A percentile compares a stretch with the other conserved stretches of the same genome.
Conservation (phyloP, 2,329 filamentous ascomycete species). For the Arthrobotrys iridis region DNA sequence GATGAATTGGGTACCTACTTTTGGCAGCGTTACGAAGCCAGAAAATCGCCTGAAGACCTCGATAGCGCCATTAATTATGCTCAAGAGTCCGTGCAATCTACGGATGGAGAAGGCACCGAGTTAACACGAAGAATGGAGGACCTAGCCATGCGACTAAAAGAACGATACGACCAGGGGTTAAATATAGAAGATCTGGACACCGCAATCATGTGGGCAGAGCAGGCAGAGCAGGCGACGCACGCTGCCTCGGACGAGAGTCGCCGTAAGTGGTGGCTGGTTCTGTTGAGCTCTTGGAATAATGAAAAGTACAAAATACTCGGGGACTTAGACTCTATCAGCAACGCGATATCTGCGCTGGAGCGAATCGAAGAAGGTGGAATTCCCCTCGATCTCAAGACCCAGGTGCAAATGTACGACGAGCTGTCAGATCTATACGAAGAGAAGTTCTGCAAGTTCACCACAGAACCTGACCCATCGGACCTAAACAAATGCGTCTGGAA, state of each 20-base stretch:
- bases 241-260: not conserved
- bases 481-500: not conserved
- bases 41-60: not conserved
- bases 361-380: not conserved
- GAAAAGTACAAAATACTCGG: not conserved
- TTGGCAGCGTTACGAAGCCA: not conserved
- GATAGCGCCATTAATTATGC: conserved; percentile 1
- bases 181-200: conserved; percentile 9
- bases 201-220: conserved; percentile 6
- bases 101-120: not conserved
- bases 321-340: not conserved
- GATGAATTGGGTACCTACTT: not conserved
- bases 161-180: not conserved
- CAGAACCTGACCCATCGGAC: not conserved
- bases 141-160: not conserved
- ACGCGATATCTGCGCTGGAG: conserved; percentile 4
- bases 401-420: conserved; percentile 10
- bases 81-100: not conserved
- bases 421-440: conserved; percentile 9
- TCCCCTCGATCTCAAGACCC: not conserved
- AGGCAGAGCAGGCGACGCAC: not conserved
- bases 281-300: not conserved
- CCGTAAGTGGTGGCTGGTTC: not conserved
- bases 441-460: not conserved
- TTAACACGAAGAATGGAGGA: not conserved